Conservation (phyloP, 768 basidiomycete species). For the Chalciporus sphaerocephalus region DNA sequence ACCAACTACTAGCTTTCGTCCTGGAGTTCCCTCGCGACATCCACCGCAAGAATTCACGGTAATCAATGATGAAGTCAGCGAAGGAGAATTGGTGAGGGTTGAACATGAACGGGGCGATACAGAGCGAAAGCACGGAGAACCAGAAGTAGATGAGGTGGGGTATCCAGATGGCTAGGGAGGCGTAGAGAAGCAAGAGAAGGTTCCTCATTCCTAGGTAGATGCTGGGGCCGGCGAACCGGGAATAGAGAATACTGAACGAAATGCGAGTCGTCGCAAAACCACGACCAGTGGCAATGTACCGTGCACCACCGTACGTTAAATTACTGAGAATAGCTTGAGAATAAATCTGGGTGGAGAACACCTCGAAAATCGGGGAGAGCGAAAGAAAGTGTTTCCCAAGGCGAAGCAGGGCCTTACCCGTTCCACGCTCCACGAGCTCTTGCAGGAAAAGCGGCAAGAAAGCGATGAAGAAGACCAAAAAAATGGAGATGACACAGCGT, state of each 20-base stretch:
- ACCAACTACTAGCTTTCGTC: constrained; percentile 97
- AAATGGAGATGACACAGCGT: constrained; percentile 94
- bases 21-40: constrained; percentile 98
- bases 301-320: constrained; percentile 94
- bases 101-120: constrained; percentile 96
- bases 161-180: constrained; percentile 88
- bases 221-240: constrained; percentile 98
- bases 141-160: constrained; percentile 98
- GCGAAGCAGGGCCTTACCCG: constrained; percentile 90
- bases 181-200: constrained; percentile 83
- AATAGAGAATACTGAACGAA: constrained; percentile 94
- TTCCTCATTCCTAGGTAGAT: constrained; percentile 99
- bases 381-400: constrained; percentile 96
- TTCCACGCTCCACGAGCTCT: constrained; percentile 96
- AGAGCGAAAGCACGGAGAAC: constrained; percentile 92
- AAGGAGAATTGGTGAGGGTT: constrained; percentile 99
- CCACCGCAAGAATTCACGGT: constrained; percentile 97
- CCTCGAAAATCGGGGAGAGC: constrained; percentile 95
- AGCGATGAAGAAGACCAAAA: constrained; percentile 97
- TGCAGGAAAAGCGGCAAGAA: constrained; percentile 95
- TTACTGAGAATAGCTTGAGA: constrained; percentile 96
- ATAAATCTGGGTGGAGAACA: constrained; percentile 98
- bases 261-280: constrained; percentile 97
- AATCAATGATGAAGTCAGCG: constrained; percentile 97
- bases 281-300: constrained; percentile 98